phyloP scores from a whole-genome alignment of 225 moss, liverwort and hornwort genomes.

The Bryum argenteum region DNA sequence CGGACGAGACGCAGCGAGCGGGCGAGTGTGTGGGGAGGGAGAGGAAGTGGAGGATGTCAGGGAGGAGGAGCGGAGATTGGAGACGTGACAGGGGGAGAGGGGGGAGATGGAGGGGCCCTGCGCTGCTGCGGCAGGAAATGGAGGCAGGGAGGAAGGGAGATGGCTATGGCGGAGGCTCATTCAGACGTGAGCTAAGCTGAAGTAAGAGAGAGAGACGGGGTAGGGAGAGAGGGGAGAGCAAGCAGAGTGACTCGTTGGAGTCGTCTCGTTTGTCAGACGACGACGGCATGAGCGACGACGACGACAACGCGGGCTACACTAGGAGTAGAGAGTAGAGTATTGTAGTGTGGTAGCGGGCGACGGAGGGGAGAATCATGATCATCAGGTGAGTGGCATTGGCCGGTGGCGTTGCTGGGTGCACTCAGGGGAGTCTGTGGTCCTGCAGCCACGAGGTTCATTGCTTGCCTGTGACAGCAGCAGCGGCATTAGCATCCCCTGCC shows the following conservation, averaged over 20 bases:
- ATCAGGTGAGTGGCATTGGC: conserved; percentile 25
- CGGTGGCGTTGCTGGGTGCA: conserved; percentile 28
- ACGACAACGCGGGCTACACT: conserved; percentile 11
- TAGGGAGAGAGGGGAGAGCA: background rate
- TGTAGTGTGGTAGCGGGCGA: conserved; percentile 6
- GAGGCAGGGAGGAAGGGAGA: background rate
- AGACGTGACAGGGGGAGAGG: background rate
- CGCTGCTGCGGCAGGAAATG: background rate
- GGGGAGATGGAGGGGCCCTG: background rate
- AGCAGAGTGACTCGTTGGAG: conserved; percentile 24
- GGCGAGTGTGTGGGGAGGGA: background rate
- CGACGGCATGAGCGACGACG: conserved; percentile 11
- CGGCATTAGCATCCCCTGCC: conserved; percentile 4
- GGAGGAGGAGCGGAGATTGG: conserved; percentile 17
- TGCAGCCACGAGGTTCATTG: conserved; percentile 37
- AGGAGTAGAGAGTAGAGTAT: conserved; percentile 3
- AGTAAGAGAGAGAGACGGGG: background rate
- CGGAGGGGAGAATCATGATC: conserved; percentile 21
- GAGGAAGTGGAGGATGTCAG: background rate
- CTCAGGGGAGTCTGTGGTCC: conserved; percentile 35
- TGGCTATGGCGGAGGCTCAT: conserved; percentile 44
- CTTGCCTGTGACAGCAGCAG: conserved; percentile 18
- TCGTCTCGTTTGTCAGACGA: conserved; percentile 27
- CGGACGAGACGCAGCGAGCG: conserved; percentile 17
- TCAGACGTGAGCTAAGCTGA: conserved; percentile 17